These are phyloP conservation scores for Chalciporus piperatus DNA, from an alignment of 768 basidiomycete genomes.

Conservation along the genomic window DNA sequence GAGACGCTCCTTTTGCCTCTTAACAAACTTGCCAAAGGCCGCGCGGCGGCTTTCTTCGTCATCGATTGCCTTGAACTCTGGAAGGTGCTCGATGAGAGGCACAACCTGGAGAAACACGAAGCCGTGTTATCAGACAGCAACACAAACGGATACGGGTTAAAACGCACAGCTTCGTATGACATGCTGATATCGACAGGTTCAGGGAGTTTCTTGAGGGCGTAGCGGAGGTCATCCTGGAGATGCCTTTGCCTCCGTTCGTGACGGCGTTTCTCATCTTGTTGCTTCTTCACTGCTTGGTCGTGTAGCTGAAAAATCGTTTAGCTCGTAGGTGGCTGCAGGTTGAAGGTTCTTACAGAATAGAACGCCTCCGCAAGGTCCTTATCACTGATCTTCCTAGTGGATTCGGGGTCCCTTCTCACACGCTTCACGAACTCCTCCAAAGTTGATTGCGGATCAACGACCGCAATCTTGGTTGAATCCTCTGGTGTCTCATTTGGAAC, in stretches of 20 bases:
- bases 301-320: constrained; percentile 52
- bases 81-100: constrained; percentile 74
- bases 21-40: constrained; percentile 86
- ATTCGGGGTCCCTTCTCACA: constrained; percentile 56
- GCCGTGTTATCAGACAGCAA: neutral
- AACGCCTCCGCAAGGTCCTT: constrained; percentile 60
- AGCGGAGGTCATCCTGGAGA: constrained; percentile 92
- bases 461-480: constrained; percentile 34
- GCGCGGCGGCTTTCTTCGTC: constrained; percentile 80
- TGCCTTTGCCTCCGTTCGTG: constrained; percentile 82
- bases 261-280: constrained; percentile 84
- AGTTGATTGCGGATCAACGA: constrained; percentile 54
- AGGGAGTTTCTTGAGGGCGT: constrained; percentile 87
- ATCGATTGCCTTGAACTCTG: constrained; percentile 84
- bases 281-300: constrained; percentile 65
- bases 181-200: constrained; percentile 75
- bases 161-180: constrained; percentile 76
- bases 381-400: constrained; percentile 43
- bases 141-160: neutral
- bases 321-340: neutral
- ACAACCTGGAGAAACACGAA: constrained; percentile 46
- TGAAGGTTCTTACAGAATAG: constrained; percentile 49
- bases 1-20: constrained; percentile 88
- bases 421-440: constrained; percentile 60
- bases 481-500: constrained; percentile 30